Conservation (phyloP, 2,329 filamentous ascomycete genomes). For the Aspergillus puulaauensis region DNA sequence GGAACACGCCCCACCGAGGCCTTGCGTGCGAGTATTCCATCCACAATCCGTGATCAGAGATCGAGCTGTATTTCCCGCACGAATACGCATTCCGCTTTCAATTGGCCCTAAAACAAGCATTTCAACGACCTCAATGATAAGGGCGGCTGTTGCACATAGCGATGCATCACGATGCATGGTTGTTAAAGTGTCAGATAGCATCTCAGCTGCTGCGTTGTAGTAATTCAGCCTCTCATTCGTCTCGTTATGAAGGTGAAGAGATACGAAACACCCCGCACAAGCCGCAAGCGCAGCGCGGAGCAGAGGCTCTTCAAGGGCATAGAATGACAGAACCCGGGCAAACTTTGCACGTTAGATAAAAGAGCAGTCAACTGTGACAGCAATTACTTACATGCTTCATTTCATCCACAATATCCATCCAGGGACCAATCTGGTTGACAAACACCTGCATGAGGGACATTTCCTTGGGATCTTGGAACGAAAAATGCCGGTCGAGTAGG, state of each 20-base stretch:
- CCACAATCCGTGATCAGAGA: conserved; percentile 85
- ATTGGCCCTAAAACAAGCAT: conserved; percentile 80
- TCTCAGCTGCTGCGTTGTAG: conserved; percentile 80
- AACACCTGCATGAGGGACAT: conserved; percentile 90
- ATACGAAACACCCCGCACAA: conserved; percentile 80
- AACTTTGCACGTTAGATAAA: conserved; percentile 52
- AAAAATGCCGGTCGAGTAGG: conserved; percentile 54
- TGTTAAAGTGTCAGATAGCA: conserved; percentile 73
- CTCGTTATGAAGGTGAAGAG: conserved; percentile 67
- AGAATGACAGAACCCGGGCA: conserved; percentile 76
- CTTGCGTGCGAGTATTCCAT: conserved; percentile 77
- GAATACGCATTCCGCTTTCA: conserved; percentile 85
- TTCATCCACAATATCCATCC: conserved; percentile 91
- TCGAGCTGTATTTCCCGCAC: conserved; percentile 77
- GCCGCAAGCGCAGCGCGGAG: conserved; percentile 84
- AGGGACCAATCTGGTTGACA: conserved; percentile 82
- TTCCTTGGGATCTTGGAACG: conserved; percentile 72
- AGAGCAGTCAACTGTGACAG: neutral
- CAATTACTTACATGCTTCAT: conserved; percentile 64
- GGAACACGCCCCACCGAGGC: conserved; percentile 84
- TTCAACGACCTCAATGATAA: conserved; percentile 89
- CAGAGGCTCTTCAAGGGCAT: conserved; percentile 80
- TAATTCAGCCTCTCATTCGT: conserved; percentile 78
- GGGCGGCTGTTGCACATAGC: conserved; percentile 82
- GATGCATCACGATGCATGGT: conserved; percentile 81